Conservation (phyloP, 2,329 filamentous ascomycete species). For the Chlorencoelia australis region DNA sequence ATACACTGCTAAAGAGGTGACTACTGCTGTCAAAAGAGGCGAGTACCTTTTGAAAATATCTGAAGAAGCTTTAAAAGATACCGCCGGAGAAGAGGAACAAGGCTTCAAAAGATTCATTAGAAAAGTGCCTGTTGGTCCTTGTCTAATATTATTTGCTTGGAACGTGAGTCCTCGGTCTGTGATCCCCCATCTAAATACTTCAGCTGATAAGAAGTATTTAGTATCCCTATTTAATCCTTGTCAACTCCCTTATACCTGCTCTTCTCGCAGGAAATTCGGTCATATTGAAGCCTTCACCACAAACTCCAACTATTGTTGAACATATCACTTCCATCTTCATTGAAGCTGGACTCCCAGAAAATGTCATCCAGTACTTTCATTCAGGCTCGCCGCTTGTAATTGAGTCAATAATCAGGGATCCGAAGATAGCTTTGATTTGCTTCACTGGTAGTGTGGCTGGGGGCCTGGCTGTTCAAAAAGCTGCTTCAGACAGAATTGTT, state of each 20-base stretch:
- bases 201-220: constrained; percentile 29
- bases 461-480: constrained; percentile 75
- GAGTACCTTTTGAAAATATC: constrained; percentile 82
- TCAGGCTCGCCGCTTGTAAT: constrained; percentile 69
- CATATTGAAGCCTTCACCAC: constrained; percentile 88
- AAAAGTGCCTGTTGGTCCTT: constrained; percentile 79
- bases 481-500: constrained; percentile 74
- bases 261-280: constrained; percentile 83
- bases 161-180: constrained; percentile 54
- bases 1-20: constrained; percentile 74
- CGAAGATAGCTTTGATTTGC: constrained; percentile 70
- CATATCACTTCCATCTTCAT: constrained; percentile 67
- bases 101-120: constrained; percentile 87
- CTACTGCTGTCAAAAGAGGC: constrained; percentile 74
- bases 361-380: constrained; percentile 89
- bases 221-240: constrained; percentile 90
- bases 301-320: constrained; percentile 87
- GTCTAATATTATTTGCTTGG: constrained; percentile 88
- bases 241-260: constrained; percentile 90
- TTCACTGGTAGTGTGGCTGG: constrained; percentile 91
- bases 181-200: neutral
- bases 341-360: constrained; percentile 69
- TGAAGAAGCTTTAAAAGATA: constrained; percentile 67
- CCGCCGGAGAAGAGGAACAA: constrained; percentile 70
- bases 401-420: constrained; percentile 67